Evolutionary conservation across 129 eudicot genomes (phyloP), one percentile per base, ranked within the genome.

Genomic region (Erigeron canadensis): DNA sequence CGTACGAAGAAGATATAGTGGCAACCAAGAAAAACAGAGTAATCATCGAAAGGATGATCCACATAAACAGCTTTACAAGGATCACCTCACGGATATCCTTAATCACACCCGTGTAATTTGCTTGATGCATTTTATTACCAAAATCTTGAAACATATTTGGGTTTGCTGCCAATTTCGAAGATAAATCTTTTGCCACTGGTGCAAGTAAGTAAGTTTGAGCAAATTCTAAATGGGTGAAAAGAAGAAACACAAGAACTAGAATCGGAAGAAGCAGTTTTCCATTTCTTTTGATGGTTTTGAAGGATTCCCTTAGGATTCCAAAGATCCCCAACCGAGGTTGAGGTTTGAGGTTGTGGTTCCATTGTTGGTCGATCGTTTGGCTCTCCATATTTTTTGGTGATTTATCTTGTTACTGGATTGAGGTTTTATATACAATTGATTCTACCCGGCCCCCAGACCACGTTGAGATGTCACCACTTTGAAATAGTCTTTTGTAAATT

Each of bases 191-290:
- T 22, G 15, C 9, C 48, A 34, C 48, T 0, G 79, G 59, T 46
- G 72, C 76, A 50, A 77, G 57, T 46, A 81, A 60, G 28, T 43
- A 8, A 15, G 45, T 28, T 38, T 66, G 40, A 50, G 69, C 77
- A 16, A 62, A 44, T 10, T 64, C 59, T 45, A 81, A 17, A 8
- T 63, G 70, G 16, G 75, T 75, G 37, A 59, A 65, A 8, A 59
- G 57, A 42, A 76, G 74, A 57, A 76, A 81, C 71, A 48, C 81
- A 46, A 76, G 75, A 55, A 75, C 65, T 10, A 75, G 60, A 68
- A 81, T 17, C 10, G 41, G 71, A 57, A 15, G 41, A 21, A 54
- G 13, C 8, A 70, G 75, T 4, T 57, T 71, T 16, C 42, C 55
- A 5, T 71, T 71, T 71, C 28, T 21, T 56, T 42, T 71, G 12